Conservation (phyloP, 2,329 filamentous ascomycete species). For the Aschersonia sp. region DNA sequence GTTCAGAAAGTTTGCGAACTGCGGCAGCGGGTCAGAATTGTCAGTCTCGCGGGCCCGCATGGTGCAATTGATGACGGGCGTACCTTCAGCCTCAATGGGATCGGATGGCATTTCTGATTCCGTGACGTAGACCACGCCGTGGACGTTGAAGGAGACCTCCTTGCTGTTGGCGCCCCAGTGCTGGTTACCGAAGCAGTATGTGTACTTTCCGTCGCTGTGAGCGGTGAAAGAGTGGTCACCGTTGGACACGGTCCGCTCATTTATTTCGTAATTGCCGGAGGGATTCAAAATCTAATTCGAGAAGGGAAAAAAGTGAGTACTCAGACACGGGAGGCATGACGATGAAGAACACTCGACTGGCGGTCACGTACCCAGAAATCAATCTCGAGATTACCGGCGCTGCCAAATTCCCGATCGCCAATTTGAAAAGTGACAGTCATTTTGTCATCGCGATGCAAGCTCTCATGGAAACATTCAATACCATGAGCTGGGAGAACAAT, state of each 20-base stretch:
- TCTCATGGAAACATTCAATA: slow-evolving; percentile 95
- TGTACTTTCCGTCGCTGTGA: slow-evolving; percentile 71
- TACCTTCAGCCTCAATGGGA: slow-evolving; percentile 83
- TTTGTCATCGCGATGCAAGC: slow-evolving; percentile 81
- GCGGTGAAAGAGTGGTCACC: slow-evolving; percentile 91
- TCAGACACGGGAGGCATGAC: neutral
- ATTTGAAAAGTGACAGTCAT: slow-evolving; percentile 99
- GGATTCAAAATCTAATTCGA: slow-evolving; percentile 60
- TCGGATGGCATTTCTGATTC: slow-evolving; percentile 75
- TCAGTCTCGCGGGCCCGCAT: neutral
- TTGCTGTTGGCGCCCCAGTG: slow-evolving; percentile 93
- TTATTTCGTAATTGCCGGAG: slow-evolving; percentile 57
- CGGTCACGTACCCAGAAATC: slow-evolving; percentile 77
- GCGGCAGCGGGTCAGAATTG: slow-evolving; percentile 5
- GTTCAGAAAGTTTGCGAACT: slow-evolving; percentile 75
- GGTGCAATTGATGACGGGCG: slow-evolving; percentile 8
- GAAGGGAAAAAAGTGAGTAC: neutral
- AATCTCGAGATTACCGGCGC: slow-evolving; percentile 85
- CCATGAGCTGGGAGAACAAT: slow-evolving; percentile 89
- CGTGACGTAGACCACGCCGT: slow-evolving; percentile 93
- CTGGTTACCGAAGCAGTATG: slow-evolving; percentile 99
- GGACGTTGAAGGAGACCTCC: slow-evolving; percentile 98
- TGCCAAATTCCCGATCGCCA: slow-evolving; percentile 89
- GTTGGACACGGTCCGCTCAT: slow-evolving; percentile 69
- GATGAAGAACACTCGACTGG: neutral